Conservation (phyloP, 805 yeast genomes). For the Saturnispora bothae region DNA sequence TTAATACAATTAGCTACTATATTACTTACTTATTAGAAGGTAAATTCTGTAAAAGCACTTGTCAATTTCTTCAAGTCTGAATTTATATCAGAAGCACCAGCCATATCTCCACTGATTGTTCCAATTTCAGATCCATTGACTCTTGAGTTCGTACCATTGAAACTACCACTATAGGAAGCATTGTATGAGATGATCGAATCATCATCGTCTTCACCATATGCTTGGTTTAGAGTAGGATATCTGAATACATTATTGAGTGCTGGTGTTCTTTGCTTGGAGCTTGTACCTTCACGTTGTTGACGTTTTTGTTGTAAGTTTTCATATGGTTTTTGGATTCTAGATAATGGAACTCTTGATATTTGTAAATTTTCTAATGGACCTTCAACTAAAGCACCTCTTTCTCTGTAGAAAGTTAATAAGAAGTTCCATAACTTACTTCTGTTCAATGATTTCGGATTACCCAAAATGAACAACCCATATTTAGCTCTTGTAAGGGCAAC, state of each 20-base stretch:
- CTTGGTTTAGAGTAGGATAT: slow-evolving; percentile 4
- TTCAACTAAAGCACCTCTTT: slow-evolving; percentile 80
- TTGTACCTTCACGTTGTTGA: slow-evolving; percentile 6
- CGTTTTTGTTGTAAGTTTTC: slow-evolving; percentile 4
- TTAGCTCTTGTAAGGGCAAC: slow-evolving; percentile 86
- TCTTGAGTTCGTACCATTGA: slow-evolving; percentile 4
- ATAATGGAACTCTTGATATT: slow-evolving; percentile 50
- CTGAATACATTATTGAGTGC: no score
- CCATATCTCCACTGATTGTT: neutral
- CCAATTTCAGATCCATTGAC: slow-evolving; percentile 2
- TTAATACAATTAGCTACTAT: no score
- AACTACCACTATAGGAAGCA: slow-evolving; percentile 4
- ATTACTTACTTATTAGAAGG: no score
- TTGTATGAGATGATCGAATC: slow-evolving; percentile 5
- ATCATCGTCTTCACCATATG: slow-evolving; percentile 6
- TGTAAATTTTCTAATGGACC: slow-evolving; percentile 77
- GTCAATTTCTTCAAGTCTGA: slow-evolving; percentile 30
- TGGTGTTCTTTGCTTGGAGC: neutral
- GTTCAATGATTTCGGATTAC: slow-evolving; percentile 72
- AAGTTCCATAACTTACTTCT: slow-evolving; percentile 70
- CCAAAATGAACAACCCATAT: slow-evolving; percentile 70
- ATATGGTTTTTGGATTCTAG: slow-evolving; percentile 12
- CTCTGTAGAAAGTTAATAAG: slow-evolving; percentile 66
- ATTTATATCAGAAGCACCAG: slow-evolving; percentile 8
- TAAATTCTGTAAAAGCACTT: slow-evolving; percentile 26